These are phyloP conservation scores for Hymenoscyphus salicellus DNA, from an alignment of 2,329 filamentous ascomycete genomes.

Conservation along the genomic window DNA sequence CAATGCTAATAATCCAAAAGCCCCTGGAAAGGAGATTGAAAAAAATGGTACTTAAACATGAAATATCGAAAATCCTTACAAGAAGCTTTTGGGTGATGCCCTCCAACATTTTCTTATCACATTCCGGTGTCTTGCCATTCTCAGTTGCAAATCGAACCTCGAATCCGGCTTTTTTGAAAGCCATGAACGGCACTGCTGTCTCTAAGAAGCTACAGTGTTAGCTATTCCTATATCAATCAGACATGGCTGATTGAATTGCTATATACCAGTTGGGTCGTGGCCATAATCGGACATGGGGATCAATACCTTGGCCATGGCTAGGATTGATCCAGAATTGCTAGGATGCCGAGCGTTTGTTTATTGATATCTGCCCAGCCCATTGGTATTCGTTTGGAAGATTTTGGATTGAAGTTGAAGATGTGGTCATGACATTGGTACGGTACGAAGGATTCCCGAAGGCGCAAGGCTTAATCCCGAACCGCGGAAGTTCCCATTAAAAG, in stretches of 20 bases:
- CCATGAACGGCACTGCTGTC: slow-evolving; percentile 48
- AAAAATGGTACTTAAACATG: slow-evolving; percentile 3
- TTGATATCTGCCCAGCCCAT: too few relatives aligned
- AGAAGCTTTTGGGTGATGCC: slow-evolving; percentile 50
- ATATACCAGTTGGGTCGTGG: slow-evolving; percentile 52
- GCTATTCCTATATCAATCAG: neutral
- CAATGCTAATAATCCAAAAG: neutral
- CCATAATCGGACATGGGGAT: slow-evolving; percentile 55
- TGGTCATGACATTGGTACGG: too few relatives aligned
- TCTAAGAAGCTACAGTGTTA: slow-evolving; percentile 37
- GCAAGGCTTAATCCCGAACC: too few relatives aligned
- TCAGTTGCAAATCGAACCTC: slow-evolving; percentile 51
- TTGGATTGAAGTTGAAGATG: too few relatives aligned
- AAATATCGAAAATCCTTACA: slow-evolving; percentile 35
- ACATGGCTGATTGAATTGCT: neutral
- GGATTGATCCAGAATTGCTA: neutral
- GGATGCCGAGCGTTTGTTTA: neutral
- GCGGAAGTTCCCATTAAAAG: too few relatives aligned
- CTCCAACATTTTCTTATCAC: slow-evolving; percentile 49
- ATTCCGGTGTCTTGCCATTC: slow-evolving; percentile 45
- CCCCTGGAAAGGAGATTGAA: neutral
- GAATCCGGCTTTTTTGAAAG: slow-evolving; percentile 49
- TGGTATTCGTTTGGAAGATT: too few relatives aligned
- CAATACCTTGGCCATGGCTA: slow-evolving; percentile 39
- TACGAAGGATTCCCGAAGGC: too few relatives aligned